These are phyloP conservation scores for Dictyostelium firmibasis DNA, from an alignment of 78 protist genomes.

Conservation along the genomic window DNA sequence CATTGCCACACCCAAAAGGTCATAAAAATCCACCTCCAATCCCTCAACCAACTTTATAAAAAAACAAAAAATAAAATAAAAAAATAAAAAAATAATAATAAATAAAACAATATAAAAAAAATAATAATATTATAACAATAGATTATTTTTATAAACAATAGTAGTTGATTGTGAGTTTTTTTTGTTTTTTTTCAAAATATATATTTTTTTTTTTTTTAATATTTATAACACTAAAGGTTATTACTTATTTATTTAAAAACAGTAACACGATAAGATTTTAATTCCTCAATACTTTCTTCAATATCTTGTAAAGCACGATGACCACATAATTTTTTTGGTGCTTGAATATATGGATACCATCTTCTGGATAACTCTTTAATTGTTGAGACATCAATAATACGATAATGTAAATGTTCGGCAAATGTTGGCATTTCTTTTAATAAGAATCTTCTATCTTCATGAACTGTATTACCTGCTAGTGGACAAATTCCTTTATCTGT, in stretches of 20 bases:
- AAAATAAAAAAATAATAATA: not conserved
- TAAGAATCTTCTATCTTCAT: conserved; percentile 49
- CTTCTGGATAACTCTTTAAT: conserved; percentile 53
- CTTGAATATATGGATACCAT: conserved; percentile 46
- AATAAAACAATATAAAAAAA: not conserved
- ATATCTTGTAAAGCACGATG: conserved; percentile 71
- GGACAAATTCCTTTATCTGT: conserved; percentile 10
- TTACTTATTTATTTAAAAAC: conserved; percentile 24
- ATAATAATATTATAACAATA: too few species aligned
- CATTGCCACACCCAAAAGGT: conserved; percentile 43
- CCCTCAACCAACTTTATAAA: not conserved
- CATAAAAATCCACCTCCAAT: not conserved
- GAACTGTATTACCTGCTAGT: conserved; percentile 73
- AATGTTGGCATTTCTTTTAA: conserved; percentile 71
- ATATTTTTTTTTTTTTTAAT: not conserved
- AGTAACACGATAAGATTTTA: conserved; percentile 35
- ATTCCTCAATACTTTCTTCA: conserved; percentile 66
- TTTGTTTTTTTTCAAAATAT: not conserved
- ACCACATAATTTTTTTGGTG: not conserved
- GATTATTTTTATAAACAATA: too few species aligned
- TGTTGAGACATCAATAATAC: conserved; percentile 74
- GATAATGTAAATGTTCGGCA: conserved; percentile 44
- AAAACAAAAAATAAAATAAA: not conserved
- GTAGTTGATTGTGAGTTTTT: too few species aligned
- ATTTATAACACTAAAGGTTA: too few species aligned